phyloP scores from a whole-genome alignment of 108 stramenopile genomes.

The Fragilaria radians region DNA sequence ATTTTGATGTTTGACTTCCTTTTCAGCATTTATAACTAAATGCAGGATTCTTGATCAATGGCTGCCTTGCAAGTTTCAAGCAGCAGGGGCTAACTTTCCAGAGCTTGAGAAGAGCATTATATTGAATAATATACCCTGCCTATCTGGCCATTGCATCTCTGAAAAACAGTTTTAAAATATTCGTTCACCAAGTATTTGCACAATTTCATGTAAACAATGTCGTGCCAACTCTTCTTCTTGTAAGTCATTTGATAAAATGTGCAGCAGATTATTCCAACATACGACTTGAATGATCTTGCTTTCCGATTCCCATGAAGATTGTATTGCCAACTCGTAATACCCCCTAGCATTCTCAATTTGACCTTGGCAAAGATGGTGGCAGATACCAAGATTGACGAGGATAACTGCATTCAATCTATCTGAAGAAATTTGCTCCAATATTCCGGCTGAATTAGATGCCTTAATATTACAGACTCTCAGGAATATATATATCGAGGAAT shows the following conservation, averaged over 20 bases:
- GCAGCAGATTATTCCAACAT: not conserved
- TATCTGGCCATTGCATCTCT: not conserved
- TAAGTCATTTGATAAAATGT: not conserved
- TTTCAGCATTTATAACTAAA: too few relatives aligned
- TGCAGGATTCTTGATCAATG: too few relatives aligned
- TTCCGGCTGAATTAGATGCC: not conserved
- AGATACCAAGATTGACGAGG: not conserved
- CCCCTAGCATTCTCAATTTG: not conserved
- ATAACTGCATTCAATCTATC: not conserved
- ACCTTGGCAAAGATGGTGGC: not conserved
- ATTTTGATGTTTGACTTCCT: too few relatives aligned
- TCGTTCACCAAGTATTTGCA: not conserved
- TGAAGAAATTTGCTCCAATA: not conserved
- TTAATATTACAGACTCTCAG: not conserved
- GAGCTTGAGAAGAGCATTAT: not conserved
- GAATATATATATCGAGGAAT: not conserved
- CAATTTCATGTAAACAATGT: not conserved
- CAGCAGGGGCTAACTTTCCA: not conserved
- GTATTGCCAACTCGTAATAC: not conserved
- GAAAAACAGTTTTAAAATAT: not conserved
- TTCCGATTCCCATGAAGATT: not conserved
- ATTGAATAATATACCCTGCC: not conserved
- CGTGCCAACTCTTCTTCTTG: not conserved
- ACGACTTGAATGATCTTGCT: not conserved
- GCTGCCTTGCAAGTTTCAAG: too few relatives aligned